Evolutionary conservation across 2,329 filamentous ascomycete genomes (phyloP).

Genomic region (Rutstroemia sp.): DNA sequence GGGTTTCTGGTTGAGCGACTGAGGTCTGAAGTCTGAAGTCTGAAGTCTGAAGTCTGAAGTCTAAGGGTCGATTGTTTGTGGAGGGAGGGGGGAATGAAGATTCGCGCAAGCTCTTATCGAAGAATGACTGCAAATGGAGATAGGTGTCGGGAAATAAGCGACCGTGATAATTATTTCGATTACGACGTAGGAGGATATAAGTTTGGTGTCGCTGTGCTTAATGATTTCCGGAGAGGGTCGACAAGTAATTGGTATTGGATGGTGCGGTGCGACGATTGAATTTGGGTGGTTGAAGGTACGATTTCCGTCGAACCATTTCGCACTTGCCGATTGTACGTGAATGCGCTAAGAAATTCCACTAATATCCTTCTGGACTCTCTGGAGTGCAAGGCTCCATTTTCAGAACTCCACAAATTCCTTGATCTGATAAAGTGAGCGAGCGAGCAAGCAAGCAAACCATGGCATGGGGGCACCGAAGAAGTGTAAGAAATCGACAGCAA

Average conservation of each 20-base stretch:
- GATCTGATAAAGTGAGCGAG: background rate
- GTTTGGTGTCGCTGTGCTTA: background rate
- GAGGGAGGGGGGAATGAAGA: conserved; percentile 7
- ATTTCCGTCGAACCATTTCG: conserved; percentile 10
- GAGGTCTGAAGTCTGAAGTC: conserved; percentile 1
- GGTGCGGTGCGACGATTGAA: background rate
- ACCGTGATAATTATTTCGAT: background rate
- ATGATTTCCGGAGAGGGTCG: background rate
- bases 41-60: background rate
- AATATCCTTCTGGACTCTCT: background rate
- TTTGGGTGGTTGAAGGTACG: background rate
- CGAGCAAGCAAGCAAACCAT: background rate
- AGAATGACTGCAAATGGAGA: background rate
- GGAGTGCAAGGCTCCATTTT: background rate
- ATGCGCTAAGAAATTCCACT: background rate
- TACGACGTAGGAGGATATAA: background rate
- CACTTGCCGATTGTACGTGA: conserved; percentile 1
- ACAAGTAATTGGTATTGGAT: background rate
- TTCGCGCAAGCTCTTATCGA: background rate
- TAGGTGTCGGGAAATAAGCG: background rate
- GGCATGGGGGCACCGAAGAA: background rate
- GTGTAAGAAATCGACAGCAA: no score
- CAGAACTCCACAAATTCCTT: background rate
- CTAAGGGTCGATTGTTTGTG: background rate
- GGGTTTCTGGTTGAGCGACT: background rate